phyloP scores from a whole-genome alignment of 1,139 yeast genomes.

The Candida pseudoviswanathii region DNA sequence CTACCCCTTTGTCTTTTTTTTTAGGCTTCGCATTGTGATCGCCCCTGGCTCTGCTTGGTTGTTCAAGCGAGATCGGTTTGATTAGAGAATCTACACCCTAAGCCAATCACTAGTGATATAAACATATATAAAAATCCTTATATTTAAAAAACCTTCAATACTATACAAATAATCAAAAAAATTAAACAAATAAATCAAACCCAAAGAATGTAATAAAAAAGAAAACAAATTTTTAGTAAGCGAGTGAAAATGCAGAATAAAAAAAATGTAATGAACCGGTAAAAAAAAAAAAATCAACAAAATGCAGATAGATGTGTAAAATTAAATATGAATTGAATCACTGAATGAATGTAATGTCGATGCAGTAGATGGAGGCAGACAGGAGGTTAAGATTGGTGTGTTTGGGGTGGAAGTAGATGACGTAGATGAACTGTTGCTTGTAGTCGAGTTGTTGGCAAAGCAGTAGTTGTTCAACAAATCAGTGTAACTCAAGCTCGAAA shows the following conservation, averaged over 20 bases:
- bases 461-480: constrained; percentile 36
- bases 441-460: constrained; percentile 28
- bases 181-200: not conserved
- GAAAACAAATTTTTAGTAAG: not conserved
- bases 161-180: not conserved
- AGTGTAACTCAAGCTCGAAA: constrained; percentile 27
- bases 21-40: no score
- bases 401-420: constrained; percentile 10
- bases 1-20: no score
- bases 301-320: not conserved
- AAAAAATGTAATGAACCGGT: not conserved
- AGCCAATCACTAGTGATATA: no score
- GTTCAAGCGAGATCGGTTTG: no score
- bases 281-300: not conserved
- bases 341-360: constrained; percentile 33
- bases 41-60: no score
- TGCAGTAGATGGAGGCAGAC: constrained; percentile 13
- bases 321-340: constrained; percentile 33
- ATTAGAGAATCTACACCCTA: no score
- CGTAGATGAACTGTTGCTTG: constrained; percentile 2
- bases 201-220: not conserved
- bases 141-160: not conserved
- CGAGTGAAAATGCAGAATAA: not conserved
- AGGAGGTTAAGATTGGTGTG: constrained; percentile 8
- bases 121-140: not conserved